Evolutionary conservation across 371 early-diverging fungal genomes (phyloP), one percentile per base, ranked within the genome.

Genomic region (Mortierella sp.): DNA sequence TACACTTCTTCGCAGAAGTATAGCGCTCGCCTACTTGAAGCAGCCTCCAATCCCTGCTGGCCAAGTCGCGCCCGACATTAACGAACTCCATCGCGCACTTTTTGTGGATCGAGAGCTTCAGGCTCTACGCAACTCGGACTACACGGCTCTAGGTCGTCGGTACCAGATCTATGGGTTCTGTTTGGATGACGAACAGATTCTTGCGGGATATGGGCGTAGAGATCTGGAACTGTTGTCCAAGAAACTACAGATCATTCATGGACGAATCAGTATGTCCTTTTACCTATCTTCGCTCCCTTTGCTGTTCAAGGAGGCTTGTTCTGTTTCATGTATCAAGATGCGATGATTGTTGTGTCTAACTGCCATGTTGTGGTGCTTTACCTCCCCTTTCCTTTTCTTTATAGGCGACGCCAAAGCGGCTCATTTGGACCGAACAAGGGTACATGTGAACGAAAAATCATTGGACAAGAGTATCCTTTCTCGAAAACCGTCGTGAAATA

Each of bases 111-210:
- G n/a, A 53, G 74, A 69, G 1, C 81, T 84, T 46, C 28, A 48
- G n/a, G 43, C 77, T 40, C 72, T 61, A 19, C 34, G 74, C 21
- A 40, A 81, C 48, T 79, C 86, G 21, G 46, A 81, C 46, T 82
- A 82, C 43, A 69, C 34, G 51, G 64, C 70, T 4, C 69, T 86
- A 16, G 82, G 82, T 5, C 77, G 74, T 0, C 69, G 82, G 37
- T 37, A 77, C 3, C 77, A 82, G 40, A 72, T 86, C 54, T 72
- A 79, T 71, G 73, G 77, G 1, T 86, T 74, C 73, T 86, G 86
- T 72, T n/a, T 86, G 40, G 86, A 86, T 54, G 86, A 86, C 26
- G 86, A 86, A n/a, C 75, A 74, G 21, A 77, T 86, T 70, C 79
- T 86, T 77, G 76, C 86, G 11, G 26, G 69, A 3, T 86, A 86